Evolutionary conservation across 1,284 basidiomycete species (phyloP).

Genomic region (Ceratobasidium sp.): DNA sequence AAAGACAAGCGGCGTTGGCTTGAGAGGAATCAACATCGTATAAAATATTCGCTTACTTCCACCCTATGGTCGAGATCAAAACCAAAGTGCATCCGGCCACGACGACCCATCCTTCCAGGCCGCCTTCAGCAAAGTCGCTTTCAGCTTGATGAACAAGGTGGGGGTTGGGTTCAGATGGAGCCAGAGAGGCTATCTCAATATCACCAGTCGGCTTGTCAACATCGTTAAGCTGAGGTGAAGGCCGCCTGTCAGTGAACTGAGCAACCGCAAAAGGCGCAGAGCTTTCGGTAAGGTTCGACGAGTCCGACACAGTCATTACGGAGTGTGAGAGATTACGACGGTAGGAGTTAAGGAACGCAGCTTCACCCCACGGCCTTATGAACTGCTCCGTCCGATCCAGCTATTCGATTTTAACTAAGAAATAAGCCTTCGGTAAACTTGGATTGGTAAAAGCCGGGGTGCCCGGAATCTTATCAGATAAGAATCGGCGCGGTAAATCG

Average conservation of each 20-base stretch:
- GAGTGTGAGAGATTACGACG: background rate
- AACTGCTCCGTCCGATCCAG: background rate
- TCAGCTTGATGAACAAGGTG: background rate
- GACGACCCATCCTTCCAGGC: conserved; percentile 13
- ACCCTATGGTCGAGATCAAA: conserved; percentile 11
- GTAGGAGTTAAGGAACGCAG: background rate
- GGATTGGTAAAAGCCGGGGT: background rate
- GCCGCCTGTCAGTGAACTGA: background rate
- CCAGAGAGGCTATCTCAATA: background rate
- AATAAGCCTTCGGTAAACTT: background rate
- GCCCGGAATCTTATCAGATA: conserved; percentile 20
- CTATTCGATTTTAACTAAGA: no score
- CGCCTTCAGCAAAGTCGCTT: conserved; percentile 12
- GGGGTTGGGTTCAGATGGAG: background rate
- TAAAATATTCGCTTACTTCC: conserved; percentile 10
- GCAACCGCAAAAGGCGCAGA: background rate
- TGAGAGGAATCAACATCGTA: background rate
- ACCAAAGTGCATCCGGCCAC: conserved; percentile 22
- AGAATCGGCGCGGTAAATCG: background rate
- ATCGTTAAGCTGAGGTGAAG: background rate
- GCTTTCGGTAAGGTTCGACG: background rate
- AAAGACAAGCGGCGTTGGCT: background rate
- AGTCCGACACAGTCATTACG: background rate
- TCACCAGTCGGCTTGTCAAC: background rate
- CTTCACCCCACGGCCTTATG: background rate